Base-by-base conservation (phyloP, 805 yeast species). In the Kodamaea laetipori region DNA sequence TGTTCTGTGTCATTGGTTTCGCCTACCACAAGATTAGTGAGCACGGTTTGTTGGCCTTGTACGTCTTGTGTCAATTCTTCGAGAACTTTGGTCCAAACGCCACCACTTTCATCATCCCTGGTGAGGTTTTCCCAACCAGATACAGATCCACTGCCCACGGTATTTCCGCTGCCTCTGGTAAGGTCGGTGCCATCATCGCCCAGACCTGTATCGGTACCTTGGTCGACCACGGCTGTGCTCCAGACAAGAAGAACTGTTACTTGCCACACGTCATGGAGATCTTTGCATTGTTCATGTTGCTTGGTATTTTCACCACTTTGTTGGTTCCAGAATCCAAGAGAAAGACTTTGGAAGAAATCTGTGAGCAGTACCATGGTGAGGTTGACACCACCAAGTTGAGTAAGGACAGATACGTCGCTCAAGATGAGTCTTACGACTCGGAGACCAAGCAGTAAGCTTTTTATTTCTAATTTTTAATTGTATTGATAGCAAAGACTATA, bases 91-190 rank as follows among this genome's bases (percentile, higher is more conserved):
- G 96, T 62, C 96, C 97, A 64, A 89, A 89, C 76, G 81, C 90
- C 49, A 90, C 96, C 38, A 89, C 96, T 42, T 89, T 89, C 64
- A 80, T 89, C 58, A 77, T 86, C 61, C 96, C 96, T 39, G 96
- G 95, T 70, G 97, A 89, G 74, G 73, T 81, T 63, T 90, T 74
- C 84, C 97, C 96, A 66, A 89, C 97, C 45, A 83, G 96, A 77
- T 89, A 88, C 73, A 85, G 96, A 82, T 88, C 96, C 18, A 82
- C 95, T 54, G 96, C 96, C 38, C 97, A 89, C 59, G 97, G 97
- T 77, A 77, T 89, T 50, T 88, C 95, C 51, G 96, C 97, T 56
- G 97, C 95, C 39, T 67, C 81, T 26, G 97, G 96, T 76, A 89
- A 89, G 67, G 74, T 88, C 57, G 97, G 96, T 73, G 95, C 96